Percentiles rank a stretch among this genome's conserved stretches.
Evolutionary conservation across 345 rosid genomes (phyloP).

Genomic region (Zanthoxylum bungeanum): DNA sequence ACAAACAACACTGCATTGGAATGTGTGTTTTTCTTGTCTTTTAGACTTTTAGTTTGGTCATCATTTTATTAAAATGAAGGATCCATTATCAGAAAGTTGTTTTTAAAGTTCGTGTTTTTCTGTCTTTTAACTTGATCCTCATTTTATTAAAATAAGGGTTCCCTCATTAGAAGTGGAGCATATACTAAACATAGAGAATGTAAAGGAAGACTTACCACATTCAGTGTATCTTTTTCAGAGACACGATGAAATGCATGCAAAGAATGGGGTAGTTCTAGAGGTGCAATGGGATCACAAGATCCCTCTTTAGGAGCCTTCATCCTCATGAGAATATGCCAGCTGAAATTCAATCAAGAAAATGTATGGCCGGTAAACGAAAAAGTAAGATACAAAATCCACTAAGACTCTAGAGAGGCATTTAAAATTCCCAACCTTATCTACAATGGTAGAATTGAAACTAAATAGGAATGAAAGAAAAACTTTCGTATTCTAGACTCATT

Average conservation of each 20-base stretch:
- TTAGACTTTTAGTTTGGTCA: too few relatives aligned
- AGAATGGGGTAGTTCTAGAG: conserved; percentile 73
- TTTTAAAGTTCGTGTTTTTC: too few relatives aligned
- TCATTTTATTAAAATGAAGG: too few relatives aligned
- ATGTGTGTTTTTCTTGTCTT: too few relatives aligned
- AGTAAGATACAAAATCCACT: not conserved
- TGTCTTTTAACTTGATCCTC: too few relatives aligned
- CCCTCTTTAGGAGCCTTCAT: conserved; percentile 55
- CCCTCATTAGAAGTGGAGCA: too few relatives aligned
- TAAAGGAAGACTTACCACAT: conserved; percentile 33
- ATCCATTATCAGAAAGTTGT: too few relatives aligned
- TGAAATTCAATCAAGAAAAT: conserved; percentile 24
- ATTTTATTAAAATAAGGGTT: too few relatives aligned
- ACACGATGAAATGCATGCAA: conserved; percentile 70
- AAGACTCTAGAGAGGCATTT: not conserved
- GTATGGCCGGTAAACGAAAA: not conserved
- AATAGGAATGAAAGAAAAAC: not conserved
- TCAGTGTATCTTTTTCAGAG: conserved; percentile 38
- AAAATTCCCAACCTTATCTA: not conserved
- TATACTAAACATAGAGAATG: not conserved
- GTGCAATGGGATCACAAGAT: conserved; percentile 61
- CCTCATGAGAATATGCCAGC: conserved; percentile 71
- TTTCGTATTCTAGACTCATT: not conserved
- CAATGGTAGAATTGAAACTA: not conserved
- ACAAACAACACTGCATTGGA: too few relatives aligned